Evolutionary conservation across 1,139 yeast species (phyloP).

Genomic region (Geotrichum australiense): DNA sequence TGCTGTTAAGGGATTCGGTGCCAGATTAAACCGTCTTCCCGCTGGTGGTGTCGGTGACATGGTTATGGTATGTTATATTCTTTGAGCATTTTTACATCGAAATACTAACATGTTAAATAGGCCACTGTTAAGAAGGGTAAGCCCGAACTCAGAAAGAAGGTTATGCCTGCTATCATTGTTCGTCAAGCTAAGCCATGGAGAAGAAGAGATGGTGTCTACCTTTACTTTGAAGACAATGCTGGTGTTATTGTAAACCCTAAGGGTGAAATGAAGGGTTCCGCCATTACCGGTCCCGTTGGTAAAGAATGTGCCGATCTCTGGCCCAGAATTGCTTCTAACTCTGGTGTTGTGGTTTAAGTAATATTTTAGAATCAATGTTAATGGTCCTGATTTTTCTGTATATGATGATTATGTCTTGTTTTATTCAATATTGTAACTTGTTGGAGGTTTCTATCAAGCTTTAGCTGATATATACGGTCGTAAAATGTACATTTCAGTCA

Average conservation of each 20-base stretch:
- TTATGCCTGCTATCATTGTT: conserved; percentile 99
- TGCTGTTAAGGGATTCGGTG: conserved; percentile 99
- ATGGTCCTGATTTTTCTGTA: too few relatives aligned
- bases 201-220: conserved; percentile 99
- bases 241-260: conserved; percentile 99
- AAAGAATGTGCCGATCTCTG: conserved; percentile 99
- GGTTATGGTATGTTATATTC: conserved; percentile 73
- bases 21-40: conserved; percentile 99
- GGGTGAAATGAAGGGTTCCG: conserved; percentile 99
- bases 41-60: conserved; percentile 99
- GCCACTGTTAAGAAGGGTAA: conserved; percentile 99
- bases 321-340: conserved; percentile 99
- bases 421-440: too few relatives aligned
- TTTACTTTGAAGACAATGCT: conserved; percentile 99
- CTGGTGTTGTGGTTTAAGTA: conserved; percentile 97
- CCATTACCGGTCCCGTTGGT: conserved; percentile 99
- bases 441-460: too few relatives aligned
- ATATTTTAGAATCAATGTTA: not conserved
- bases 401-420: too few relatives aligned
- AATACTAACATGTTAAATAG: conserved; percentile 14
- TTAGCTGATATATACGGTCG: too few relatives aligned
- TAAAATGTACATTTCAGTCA: too few relatives aligned
- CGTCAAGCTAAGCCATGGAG: conserved; percentile 99
- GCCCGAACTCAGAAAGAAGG: conserved; percentile 99
- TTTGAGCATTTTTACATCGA: conserved; percentile 4